A percentile compares a stretch with the other conserved stretches of the same genome.
These are phyloP conservation scores for Eutrema salsugineum DNA, from an alignment of 441 rosid genomes.

Conservation along the genomic window DNA sequence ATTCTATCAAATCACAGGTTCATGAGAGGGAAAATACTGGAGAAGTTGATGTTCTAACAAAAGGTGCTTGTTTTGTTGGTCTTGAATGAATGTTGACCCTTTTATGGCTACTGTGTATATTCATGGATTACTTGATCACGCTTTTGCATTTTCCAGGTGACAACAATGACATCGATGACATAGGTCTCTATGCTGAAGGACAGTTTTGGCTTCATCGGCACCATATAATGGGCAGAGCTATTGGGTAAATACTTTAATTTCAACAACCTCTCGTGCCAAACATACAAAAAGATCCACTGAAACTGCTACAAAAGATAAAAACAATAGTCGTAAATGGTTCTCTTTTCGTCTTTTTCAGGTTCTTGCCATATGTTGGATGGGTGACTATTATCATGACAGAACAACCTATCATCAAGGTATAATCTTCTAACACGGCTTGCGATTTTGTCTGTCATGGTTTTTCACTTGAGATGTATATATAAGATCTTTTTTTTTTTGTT, in stretches of 20 bases:
- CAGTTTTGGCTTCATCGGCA: conserved; percentile 85
- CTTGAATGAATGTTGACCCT: neutral
- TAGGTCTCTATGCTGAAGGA: conserved; percentile 83
- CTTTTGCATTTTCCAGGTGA: conserved; percentile 52
- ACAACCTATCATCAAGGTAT: conserved; percentile 89
- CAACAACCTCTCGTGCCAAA: neutral
- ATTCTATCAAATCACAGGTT: conserved; percentile 37
- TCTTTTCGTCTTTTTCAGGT: conserved; percentile 39
- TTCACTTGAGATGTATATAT: neutral
- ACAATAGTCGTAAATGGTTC: neutral
- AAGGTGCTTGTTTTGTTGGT: conserved; percentile 41
- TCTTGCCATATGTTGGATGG: conserved; percentile 94
- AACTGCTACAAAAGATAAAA: neutral
- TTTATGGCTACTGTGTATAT: neutral
- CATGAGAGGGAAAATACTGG: conserved; percentile 48
- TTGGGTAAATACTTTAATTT: conserved; percentile 54
- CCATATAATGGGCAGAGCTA: conserved; percentile 94
- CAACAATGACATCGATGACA: conserved; percentile 73
- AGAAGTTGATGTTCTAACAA: conserved; percentile 65
- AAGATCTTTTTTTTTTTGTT: neutral
- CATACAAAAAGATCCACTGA: neutral
- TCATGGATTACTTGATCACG: neutral
- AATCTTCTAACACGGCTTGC: neutral
- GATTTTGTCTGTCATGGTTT: neutral
- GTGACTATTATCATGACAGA: conserved; percentile 92